Evolutionary conservation across 306 rosid genomes (phyloP).

Genomic region (Glycine tomentella): DNA sequence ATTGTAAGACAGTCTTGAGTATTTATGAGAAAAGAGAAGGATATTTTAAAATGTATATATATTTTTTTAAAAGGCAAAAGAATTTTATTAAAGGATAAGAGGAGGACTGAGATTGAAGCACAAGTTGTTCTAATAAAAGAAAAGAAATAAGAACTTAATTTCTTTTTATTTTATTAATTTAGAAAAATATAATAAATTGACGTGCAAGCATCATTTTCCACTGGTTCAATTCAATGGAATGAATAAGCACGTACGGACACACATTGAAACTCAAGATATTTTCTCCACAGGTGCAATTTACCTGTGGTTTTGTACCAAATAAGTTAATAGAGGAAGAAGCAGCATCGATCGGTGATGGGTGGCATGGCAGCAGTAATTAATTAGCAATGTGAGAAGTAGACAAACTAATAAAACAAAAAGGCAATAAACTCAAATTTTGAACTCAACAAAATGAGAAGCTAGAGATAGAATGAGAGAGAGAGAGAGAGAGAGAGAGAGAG

Average conservation of each 20-base stretch:
- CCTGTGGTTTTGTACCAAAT: constrained; percentile 6
- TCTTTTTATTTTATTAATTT: not conserved
- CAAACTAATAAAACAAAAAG: constrained; percentile 34
- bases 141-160: not conserved
- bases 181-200: not conserved
- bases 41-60: no score
- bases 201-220: not conserved
- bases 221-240: not conserved
- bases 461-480: no score
- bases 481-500: no score
- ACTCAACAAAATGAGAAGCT: not conserved
- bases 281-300: not conserved
- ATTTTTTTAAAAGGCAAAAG: no score
- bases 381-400: constrained; percentile 25
- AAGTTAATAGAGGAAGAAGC: constrained; percentile 35
- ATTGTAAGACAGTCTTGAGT: not conserved
- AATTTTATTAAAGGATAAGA: no score
- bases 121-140: no score
- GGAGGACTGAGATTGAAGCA: no score
- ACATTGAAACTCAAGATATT: not conserved
- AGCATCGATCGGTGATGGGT: constrained; percentile 27
- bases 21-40: not conserved
- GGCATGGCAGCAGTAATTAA: constrained; percentile 14
- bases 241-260: not conserved
- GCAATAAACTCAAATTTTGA: constrained; percentile 4